Evolutionary conservation across 139 green algal species (phyloP).

Genomic region (Chlamydomonas sp.): DNA sequence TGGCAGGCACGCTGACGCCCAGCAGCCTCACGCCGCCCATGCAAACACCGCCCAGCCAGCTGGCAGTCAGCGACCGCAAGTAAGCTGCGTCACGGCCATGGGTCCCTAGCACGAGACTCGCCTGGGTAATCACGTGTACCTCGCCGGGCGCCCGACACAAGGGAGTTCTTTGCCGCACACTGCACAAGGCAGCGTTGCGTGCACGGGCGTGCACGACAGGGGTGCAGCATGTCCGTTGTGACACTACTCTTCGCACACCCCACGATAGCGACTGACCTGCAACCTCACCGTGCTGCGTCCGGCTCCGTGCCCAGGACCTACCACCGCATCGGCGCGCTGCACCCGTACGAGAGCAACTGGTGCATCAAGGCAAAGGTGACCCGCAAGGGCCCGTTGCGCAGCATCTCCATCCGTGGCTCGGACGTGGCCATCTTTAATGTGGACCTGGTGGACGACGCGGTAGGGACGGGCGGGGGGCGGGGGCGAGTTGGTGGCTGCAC

Average conservation of each 20-base stretch:
- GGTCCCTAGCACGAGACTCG: neutral
- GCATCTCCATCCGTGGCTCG: neutral
- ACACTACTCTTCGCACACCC: neutral
- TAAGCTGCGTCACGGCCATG: neutral
- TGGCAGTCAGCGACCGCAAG: conserved; percentile 35
- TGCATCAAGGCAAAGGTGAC: conserved; percentile 76
- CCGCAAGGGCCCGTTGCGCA: conserved; percentile 40
- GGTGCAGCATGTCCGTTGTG: too few relatives aligned
- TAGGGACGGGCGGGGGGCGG: neutral
- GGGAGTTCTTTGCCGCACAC: neutral
- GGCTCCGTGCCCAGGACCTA: neutral
- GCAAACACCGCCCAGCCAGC: neutral
- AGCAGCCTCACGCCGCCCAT: neutral
- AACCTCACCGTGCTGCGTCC: neutral
- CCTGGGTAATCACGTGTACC: neutral
- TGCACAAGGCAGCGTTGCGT: neutral
- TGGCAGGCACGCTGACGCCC: neutral
- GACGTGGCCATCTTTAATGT: conserved; percentile 56
- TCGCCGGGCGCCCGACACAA: neutral
- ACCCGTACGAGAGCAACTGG: conserved; percentile 63
- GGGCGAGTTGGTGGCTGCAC: neutral
- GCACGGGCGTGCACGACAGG: too few relatives aligned
- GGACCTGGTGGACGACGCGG: conserved; percentile 80
- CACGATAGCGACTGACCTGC: neutral
- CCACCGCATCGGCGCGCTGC: conserved; percentile 42